These are phyloP conservation scores for Fusarium graminum DNA, from an alignment of 2,329 filamentous ascomycete genomes.

Conservation along the genomic window DNA sequence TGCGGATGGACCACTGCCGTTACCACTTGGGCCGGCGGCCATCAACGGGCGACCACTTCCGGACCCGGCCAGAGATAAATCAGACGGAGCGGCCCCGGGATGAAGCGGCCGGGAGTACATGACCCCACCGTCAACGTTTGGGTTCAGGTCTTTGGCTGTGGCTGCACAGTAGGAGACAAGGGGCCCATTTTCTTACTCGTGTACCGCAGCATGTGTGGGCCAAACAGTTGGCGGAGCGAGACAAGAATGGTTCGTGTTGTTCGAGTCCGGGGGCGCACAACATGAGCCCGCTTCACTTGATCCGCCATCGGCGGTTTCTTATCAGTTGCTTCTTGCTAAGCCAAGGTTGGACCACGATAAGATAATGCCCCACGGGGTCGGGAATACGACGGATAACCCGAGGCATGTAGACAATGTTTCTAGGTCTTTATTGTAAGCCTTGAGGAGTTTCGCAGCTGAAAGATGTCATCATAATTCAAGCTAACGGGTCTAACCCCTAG, in stretches of 20 bases:
- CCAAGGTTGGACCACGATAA: conserved; percentile 35
- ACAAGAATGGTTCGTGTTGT: conserved; percentile 11
- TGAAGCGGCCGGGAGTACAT: conserved; percentile 46
- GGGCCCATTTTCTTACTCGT: conserved; percentile 41
- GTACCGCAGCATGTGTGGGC: conserved; percentile 18
- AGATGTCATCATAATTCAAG: background rate
- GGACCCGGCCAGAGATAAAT: conserved; percentile 33
- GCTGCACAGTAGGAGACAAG: conserved; percentile 45
- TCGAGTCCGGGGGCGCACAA: conserved; percentile 18
- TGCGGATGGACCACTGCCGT: conserved; percentile 15
- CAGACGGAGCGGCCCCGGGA: conserved; percentile 35
- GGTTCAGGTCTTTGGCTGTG: conserved; percentile 25
- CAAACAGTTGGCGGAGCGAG: conserved; percentile 24
- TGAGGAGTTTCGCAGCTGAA: background rate
- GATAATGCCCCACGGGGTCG: conserved; percentile 43
- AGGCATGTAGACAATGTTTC: background rate
- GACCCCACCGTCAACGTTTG: conserved; percentile 37
- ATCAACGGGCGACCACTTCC: conserved; percentile 19
- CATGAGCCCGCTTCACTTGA: conserved; percentile 17
- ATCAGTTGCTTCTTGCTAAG: conserved; percentile 21
- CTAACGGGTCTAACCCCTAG: background rate
- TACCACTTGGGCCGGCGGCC: conserved; percentile 17
- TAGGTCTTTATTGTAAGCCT: background rate
- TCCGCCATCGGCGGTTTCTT: conserved; percentile 28
- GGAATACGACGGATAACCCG: conserved; percentile 44